Percentiles rank a stretch among this genome's conserved stretches.
Evolutionary conservation across 78 protist genomes (phyloP).

Genomic region (Mantamonas sphyraenae): DNA sequence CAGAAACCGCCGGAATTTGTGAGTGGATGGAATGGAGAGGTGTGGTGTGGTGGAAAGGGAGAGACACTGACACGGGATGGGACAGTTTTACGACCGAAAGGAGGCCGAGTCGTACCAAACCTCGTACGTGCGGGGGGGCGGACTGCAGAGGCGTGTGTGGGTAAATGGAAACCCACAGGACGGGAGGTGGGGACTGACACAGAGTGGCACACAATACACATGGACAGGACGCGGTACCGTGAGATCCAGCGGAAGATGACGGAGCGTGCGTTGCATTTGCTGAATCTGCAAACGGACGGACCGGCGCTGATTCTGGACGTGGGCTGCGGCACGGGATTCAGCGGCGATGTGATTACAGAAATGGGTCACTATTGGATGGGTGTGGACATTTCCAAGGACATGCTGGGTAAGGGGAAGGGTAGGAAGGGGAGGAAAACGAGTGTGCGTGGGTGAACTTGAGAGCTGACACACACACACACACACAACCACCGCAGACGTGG

Average conservation of each 20-base stretch:
- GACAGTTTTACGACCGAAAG: too few relatives aligned
- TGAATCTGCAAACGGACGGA: conserved; percentile 43
- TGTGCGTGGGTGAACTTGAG: not conserved
- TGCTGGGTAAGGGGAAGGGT: conserved; percentile 52
- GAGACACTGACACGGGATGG: too few relatives aligned
- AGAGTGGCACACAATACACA: too few relatives aligned
- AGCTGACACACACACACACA: not conserved
- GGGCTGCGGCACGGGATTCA: conserved; percentile 89
- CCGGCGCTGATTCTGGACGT: conserved; percentile 74
- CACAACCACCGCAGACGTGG: conserved; percentile 1
- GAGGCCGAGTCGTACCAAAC: too few relatives aligned
- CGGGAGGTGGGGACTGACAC: too few relatives aligned
- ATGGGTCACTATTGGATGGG: conserved; percentile 89
- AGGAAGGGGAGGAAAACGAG: not conserved
- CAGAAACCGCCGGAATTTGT: too few relatives aligned
- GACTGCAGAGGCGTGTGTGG: too few relatives aligned
- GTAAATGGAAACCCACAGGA: too few relatives aligned
- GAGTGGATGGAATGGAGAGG: too few relatives aligned
- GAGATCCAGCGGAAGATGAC: conserved; percentile 83
- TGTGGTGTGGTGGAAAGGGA: too few relatives aligned
- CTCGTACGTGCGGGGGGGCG: too few relatives aligned
- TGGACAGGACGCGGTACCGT: too few relatives aligned
- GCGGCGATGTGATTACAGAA: conserved; percentile 75
- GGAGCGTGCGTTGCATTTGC: conserved; percentile 86
- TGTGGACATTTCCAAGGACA: conserved; percentile 63